Base-by-base conservation (phyloP, 2,329 filamentous ascomycete genomes). In the Ilyonectria destructans region DNA sequence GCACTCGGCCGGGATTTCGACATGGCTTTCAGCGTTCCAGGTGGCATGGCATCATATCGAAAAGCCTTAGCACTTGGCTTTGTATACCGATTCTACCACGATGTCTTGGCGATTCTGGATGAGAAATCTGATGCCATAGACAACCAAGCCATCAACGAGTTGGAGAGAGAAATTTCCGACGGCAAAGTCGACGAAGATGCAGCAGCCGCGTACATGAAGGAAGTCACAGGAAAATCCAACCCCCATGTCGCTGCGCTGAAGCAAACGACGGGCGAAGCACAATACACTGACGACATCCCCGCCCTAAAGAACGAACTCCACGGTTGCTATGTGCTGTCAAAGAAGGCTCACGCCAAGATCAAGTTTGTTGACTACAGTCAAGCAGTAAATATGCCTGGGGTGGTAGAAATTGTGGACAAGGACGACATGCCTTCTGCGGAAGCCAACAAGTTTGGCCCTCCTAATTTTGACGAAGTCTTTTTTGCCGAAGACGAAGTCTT, bases 81-180 rank as follows among this genome's bases (percentile, higher is more conserved):
- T 86, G 98, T 98, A 82, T 98, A 98, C 82, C 91, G 95, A 45
- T 99, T 98, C 81, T 98, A 97, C 78, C 93, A 98, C 76, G 96
- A 98, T 69, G 88, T 96, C 0, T 85, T 98, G 48, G 86, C 89
- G 0, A 86, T 87, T 31, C 79, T 97, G 1, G 83, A 86, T 21
- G 85, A 79, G 2, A 77, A 80, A 23, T 82, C 79, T 21, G 72
- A 82, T 19, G 82, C 85, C 31, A 81, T 87, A 13, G 95, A 98
- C 76, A 85, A 86, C 49, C 91, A 97, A 71, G 94, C 91, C 1
- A 88, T 97, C 45, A 88, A 89, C 2, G 96, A 98, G 77, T 93
- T 99, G 61, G 94, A 97, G 78, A 87, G 96, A 71, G 90, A 90
- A 8, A 91, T 98, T 13, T 98, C 96, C 0, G 88, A 84, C 0